Evolutionary conservation across 2,329 filamentous ascomycete species (phyloP).

Genomic region (Xylaria sp.): DNA sequence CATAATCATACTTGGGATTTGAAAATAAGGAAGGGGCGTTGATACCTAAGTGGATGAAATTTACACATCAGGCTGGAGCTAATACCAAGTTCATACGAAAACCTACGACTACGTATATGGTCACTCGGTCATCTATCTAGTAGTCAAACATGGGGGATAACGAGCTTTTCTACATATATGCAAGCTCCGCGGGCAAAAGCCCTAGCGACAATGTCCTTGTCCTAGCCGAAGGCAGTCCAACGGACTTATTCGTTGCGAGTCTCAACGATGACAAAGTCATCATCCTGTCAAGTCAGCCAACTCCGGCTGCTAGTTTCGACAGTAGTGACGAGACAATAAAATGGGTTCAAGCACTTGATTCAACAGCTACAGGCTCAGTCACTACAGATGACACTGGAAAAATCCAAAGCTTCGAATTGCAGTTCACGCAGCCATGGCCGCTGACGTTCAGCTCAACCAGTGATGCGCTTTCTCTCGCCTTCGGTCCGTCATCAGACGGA

Average conservation of each 20-base stretch:
- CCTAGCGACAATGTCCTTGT: constrained; percentile 5
- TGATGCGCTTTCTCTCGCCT: constrained; percentile 24
- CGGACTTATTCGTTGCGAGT: constrained; percentile 18
- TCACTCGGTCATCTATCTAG: neutral
- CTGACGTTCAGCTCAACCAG: constrained; percentile 29
- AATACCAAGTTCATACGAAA: too few species aligned
- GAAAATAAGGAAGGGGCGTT: too few species aligned
- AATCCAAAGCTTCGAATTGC: constrained; percentile 20
- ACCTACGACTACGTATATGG: neutral
- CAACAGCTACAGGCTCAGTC: constrained; percentile 13
- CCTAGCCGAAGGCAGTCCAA: constrained; percentile 8
- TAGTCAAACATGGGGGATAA: neutral
- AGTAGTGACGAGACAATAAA: constrained; percentile 18
- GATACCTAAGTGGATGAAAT: too few species aligned
- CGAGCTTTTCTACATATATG: constrained; percentile 12
- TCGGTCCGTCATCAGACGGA: constrained; percentile 19
- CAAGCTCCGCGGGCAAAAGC: neutral
- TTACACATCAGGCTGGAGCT: too few species aligned
- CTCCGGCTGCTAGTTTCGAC: constrained; percentile 10
- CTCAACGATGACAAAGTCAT: constrained; percentile 21
- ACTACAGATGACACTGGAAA: constrained; percentile 2
- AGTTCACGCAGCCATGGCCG: constrained; percentile 26
- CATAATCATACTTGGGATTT: too few species aligned
- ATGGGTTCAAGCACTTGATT: constrained; percentile 23
- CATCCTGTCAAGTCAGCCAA: constrained; percentile 16